phyloP scores from a whole-genome alignment of 305 asterid genomes.

The Lippia alba region DNA sequence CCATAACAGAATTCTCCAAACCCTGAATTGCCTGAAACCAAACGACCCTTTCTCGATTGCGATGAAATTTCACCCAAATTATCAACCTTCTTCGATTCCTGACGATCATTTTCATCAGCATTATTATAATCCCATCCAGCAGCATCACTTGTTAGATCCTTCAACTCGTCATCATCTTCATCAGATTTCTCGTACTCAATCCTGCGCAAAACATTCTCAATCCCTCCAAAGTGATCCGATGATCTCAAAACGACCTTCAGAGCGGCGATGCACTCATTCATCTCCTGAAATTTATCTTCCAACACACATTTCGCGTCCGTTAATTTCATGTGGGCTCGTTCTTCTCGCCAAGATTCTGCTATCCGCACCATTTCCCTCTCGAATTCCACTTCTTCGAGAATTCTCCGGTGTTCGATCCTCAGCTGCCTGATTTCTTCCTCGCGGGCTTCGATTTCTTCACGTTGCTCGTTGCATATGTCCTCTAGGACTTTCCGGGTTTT shows the following conservation, averaged over 20 bases:
- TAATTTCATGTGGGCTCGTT: conserved; percentile 52
- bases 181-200: no score
- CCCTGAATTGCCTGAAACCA: neutral
- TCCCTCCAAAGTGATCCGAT: conserved; percentile 9
- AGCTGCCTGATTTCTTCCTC: conserved; percentile 40
- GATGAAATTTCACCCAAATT: neutral
- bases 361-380: conserved; percentile 50
- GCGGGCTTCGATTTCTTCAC: conserved; percentile 36
- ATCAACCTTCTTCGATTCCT: conserved; percentile 20
- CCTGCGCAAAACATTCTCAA: neutral
- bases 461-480: conserved; percentile 39
- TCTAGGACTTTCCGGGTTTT: conserved; percentile 39
- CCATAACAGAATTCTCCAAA: neutral
- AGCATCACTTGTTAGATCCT: no score
- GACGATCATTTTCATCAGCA: neutral
- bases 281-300: conserved; percentile 46
- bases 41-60: neutral
- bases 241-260: conserved; percentile 42
- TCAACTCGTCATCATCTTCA: no score
- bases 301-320: conserved; percentile 48
- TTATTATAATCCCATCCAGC: no score
- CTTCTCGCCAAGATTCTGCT: conserved; percentile 62
- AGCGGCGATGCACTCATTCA: conserved; percentile 43
- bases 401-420: conserved; percentile 32
- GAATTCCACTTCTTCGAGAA: conserved; percentile 47